Conservation (phyloP, 106 monocot genomes). For the Dendrobium officinale region DNA sequence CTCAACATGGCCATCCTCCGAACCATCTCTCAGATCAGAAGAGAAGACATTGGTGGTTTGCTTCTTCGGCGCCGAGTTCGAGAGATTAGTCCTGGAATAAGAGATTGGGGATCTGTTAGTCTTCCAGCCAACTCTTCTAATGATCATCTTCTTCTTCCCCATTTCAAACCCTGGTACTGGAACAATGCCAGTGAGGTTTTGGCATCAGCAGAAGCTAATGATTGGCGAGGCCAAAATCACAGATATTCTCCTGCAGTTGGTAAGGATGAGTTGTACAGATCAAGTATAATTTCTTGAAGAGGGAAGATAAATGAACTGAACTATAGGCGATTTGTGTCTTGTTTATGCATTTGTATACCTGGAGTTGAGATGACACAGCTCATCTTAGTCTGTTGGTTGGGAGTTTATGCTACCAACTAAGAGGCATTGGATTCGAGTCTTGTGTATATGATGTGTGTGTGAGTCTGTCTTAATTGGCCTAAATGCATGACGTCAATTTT, state of each 20-base stretch:
- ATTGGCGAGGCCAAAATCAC: not conserved
- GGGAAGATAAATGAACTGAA: not conserved
- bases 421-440: too few species aligned
- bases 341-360: too few species aligned
- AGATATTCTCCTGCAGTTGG: conserved; percentile 46
- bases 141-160: conserved; percentile 6
- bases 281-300: conserved; percentile 37
- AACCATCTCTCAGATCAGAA: conserved; percentile 52
- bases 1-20: conserved; percentile 54
- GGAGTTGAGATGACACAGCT: too few species aligned
- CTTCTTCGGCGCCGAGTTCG: conserved; percentile 51
- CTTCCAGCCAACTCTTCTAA: conserved; percentile 25
- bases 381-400: too few species aligned
- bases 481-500: too few species aligned
- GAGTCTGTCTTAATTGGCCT: too few species aligned
- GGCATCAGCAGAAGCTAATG: conserved; percentile 28
- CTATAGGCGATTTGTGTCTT: not conserved
- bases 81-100: conserved; percentile 41
- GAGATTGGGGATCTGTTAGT: conserved; percentile 88
- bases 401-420: too few species aligned
- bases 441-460: too few species aligned
- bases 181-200: conserved; percentile 53
- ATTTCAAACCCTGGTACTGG: conserved; percentile 69
- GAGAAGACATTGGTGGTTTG: conserved; percentile 51
- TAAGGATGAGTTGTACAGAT: conserved; percentile 49